A percentile compares a stretch with the other conserved stretches of the same genome.
Conservation (phyloP, 108 stramenopile species). For the Cyclotella baltica region DNA sequence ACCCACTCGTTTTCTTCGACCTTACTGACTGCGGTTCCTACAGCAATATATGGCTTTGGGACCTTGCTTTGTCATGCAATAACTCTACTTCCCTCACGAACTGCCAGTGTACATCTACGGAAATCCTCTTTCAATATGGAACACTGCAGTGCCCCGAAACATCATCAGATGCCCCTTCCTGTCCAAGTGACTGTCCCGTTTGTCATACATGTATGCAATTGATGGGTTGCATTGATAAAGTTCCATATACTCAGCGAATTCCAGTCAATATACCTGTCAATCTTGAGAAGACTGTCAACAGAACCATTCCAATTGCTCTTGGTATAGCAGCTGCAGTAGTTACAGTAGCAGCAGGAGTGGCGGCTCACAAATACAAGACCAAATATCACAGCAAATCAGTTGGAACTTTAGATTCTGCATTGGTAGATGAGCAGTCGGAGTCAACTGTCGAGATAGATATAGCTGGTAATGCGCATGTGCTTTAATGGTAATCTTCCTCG, state of each 20-base stretch:
- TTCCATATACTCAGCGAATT: not conserved
- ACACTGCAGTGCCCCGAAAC: conserved; percentile 54
- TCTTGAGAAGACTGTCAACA: conserved; percentile 1
- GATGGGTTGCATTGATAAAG: conserved; percentile 11
- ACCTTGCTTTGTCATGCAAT: conserved; percentile 65
- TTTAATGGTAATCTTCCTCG: not conserved
- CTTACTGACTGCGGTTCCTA: conserved; percentile 63
- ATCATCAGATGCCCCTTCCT: conserved; percentile 24
- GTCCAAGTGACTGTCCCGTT: conserved; percentile 59
- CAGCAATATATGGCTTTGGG: conserved; percentile 72
- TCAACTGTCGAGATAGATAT: not conserved
- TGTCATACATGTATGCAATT: conserved; percentile 66
- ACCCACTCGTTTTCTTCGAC: conserved; percentile 42
- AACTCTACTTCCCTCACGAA: conserved; percentile 31
- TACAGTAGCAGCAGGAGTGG: not conserved
- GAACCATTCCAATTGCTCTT: conserved; percentile 19
- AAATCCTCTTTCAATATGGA: conserved; percentile 54
- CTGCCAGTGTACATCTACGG: conserved; percentile 67
- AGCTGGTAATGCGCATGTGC: conserved; percentile 9
- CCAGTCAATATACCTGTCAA: not conserved
- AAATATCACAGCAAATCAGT: not conserved
- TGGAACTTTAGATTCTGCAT: not conserved
- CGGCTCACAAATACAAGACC: conserved; percentile 1
- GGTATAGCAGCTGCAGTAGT: conserved; percentile 17
- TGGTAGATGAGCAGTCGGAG: not conserved